Base-by-base conservation (phyloP, 1,284 basidiomycete genomes). In the Xerocomus minutiporus region DNA sequence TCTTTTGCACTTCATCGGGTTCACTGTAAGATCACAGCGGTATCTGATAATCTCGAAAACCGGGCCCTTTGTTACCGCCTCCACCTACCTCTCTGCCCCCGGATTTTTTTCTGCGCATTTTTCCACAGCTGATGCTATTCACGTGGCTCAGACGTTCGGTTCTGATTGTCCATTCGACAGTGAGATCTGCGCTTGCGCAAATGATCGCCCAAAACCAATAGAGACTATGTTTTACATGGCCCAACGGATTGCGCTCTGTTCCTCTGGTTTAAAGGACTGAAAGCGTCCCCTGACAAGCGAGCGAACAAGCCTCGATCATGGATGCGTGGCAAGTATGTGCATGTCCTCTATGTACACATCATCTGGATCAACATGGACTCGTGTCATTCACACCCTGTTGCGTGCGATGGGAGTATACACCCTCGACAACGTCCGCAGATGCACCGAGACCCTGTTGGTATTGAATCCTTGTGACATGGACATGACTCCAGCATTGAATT, bases 401-500 rank as follows among this genome's bases (percentile, higher is more conserved):
- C 9, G 25, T 26, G 17, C 23, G 15, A 39, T 50, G 0, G 50
- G 41, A 28, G 53, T 7, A 13, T 52, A 36, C 15, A 43, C 23
- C 20, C 23, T 29, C 4, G 40, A 8, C 20, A 26, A 15, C 15
- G 44, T 34, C 44, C 8, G 44, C 31, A 34, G 8, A 20, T 8
- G 31, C 17, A 23, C 12, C 25, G 20, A 20, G 5, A 23, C 13
- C 44, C 12, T 34, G 5, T 25, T 41, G 11, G 9, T 15, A 4
- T 51, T 47, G 7, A 41, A 40, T 7, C 15, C 15, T 15, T 15
- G 56, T n/a, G 47, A 45, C 15, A 7, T 7, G 0, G 26, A 32
- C 17, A 11, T 20, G 12, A 1, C 2, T 15, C 2, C 41, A 12
- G 29, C 45, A 35, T 26, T 49, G 52, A 63, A 63, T 32, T 34